Conservation (phyloP, 1,284 basidiomycete genomes). For the Tylopilus orsonianus region DNA sequence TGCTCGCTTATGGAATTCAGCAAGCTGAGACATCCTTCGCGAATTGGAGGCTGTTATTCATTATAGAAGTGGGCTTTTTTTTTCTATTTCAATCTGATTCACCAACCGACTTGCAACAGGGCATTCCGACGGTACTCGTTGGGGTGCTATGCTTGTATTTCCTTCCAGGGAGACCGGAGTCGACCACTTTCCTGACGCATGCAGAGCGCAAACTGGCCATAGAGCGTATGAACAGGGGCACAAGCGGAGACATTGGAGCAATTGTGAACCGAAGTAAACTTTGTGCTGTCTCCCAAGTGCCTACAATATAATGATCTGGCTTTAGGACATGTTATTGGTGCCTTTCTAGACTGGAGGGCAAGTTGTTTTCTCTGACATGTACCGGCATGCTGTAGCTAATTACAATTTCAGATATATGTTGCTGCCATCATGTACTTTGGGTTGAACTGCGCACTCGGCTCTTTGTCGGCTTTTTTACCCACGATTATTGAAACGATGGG, state of each 20-base stretch:
- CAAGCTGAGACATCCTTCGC: constrained; percentile 49
- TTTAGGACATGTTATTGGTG: constrained; percentile 59
- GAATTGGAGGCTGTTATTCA: constrained; percentile 71
- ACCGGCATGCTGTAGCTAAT: not conserved
- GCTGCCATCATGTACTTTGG: constrained; percentile 76
- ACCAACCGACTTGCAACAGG: constrained; percentile 37
- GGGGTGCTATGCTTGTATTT: constrained; percentile 65
- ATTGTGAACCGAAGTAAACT: constrained; percentile 61
- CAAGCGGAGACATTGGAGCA: constrained; percentile 65
- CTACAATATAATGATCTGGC: not conserved
- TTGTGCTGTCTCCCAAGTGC: not conserved
- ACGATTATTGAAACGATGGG: constrained; percentile 79
- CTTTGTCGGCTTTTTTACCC: constrained; percentile 81
- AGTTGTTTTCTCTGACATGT: constrained; percentile 21
- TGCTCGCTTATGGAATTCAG: constrained; percentile 72
- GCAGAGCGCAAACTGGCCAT: constrained; percentile 72
- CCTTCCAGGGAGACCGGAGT: constrained; percentile 79
- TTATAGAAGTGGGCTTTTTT: constrained; percentile 64
- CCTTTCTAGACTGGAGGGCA: constrained; percentile 73
- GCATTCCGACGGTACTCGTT: constrained; percentile 65
- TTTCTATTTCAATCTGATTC: not conserved
- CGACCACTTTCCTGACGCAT: constrained; percentile 67
- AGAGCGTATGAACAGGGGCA: constrained; percentile 71
- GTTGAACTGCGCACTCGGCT: constrained; percentile 76
- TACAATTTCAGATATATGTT: constrained; percentile 48